Conservation (phyloP, 2,329 filamentous ascomycete genomes). For the Sphaerostilbella broomeana region DNA sequence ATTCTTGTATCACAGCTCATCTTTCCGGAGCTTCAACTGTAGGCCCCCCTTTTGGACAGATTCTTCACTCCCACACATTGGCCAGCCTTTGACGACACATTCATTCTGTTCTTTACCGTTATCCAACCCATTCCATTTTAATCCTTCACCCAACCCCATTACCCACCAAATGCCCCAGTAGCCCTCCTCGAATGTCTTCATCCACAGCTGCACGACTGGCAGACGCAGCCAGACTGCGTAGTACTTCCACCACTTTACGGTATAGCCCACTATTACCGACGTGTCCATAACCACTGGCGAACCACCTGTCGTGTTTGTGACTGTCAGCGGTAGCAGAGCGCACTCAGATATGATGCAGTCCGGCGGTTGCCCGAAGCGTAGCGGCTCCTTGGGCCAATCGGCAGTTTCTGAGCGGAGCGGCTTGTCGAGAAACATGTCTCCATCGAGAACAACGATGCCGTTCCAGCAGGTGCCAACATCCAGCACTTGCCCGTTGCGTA, state of each 20-base stretch:
- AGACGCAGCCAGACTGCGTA: constrained; percentile 13
- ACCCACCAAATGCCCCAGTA: constrained; percentile 13
- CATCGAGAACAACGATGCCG: constrained; percentile 14
- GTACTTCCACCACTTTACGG: constrained; percentile 12
- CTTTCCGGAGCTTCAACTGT: background rate
- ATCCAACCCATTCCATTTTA: constrained; percentile 11
- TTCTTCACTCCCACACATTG: constrained; percentile 5
- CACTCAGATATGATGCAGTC: constrained; percentile 14
- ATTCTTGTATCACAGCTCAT: constrained; percentile 1
- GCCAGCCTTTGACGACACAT: constrained; percentile 11
- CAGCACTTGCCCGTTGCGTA: constrained; percentile 8
- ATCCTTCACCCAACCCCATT: constrained; percentile 10
- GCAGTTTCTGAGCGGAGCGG: constrained; percentile 4
- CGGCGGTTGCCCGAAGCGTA: constrained; percentile 12
- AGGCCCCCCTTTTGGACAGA: constrained; percentile 5
- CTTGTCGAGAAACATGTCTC: constrained; percentile 13
- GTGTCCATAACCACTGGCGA: constrained; percentile 12
- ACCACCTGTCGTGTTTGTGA: constrained; percentile 12
- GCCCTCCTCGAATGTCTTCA: constrained; percentile 10
- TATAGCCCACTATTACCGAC: constrained; percentile 11
- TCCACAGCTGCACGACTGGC: constrained; percentile 12
- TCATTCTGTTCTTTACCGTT: constrained; percentile 11
- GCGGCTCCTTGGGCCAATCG: constrained; percentile 8
- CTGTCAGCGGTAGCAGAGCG: constrained; percentile 9
- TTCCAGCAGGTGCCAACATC: constrained; percentile 14